Evolutionary conservation across 345 rosid species (phyloP).

Genomic region (Angophora floribunda): DNA sequence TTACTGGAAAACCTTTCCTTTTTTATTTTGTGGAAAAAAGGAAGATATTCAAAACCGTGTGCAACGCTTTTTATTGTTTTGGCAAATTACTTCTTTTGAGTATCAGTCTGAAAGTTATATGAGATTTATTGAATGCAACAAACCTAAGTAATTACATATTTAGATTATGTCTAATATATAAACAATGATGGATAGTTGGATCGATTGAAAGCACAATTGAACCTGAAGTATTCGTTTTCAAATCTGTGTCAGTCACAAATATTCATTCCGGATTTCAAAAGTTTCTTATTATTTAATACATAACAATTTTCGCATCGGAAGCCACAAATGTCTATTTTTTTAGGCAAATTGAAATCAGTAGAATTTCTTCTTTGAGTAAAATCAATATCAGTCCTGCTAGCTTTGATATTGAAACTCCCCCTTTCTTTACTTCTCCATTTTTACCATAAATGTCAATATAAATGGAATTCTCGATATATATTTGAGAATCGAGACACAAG

Average conservation of each 20-base stretch:
- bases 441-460: not conserved
- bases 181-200: not conserved
- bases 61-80: not conserved
- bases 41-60: not conserved
- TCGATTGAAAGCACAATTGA: not conserved
- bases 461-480: too few relatives aligned
- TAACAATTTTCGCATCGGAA: not conserved
- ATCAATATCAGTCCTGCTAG: too few relatives aligned
- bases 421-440: not conserved
- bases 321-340: too few relatives aligned
- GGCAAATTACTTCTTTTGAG: not conserved
- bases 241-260: not conserved
- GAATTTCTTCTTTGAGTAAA: fast-evolving
- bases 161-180: not conserved
- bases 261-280: too few relatives aligned
- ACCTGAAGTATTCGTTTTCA: too few relatives aligned
- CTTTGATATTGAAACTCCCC: too few relatives aligned
- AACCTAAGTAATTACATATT: not conserved
- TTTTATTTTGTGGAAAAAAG: too few relatives aligned
- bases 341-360: not conserved
- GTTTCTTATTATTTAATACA: too few relatives aligned
- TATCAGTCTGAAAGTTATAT: not conserved
- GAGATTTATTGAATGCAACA: not conserved
- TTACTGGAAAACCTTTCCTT: not conserved
- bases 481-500: too few relatives aligned